Base-by-base conservation (phyloP, 768 basidiomycete species). In the Mycena polygramma region DNA sequence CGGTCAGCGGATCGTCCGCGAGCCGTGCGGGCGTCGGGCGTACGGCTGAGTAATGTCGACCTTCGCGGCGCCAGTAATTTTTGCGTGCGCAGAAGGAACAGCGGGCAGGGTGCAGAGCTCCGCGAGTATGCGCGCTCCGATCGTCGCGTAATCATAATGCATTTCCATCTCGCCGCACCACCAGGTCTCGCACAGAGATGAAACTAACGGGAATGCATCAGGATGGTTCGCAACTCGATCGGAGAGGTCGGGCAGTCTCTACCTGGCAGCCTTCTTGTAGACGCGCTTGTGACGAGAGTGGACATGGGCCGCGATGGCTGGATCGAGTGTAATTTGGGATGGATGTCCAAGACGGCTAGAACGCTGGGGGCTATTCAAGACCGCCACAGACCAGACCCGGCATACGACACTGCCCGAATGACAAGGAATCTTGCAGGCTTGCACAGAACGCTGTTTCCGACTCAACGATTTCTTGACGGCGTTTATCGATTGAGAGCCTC, bases 121-220 rank as follows among this genome's bases (percentile, higher is more conserved):
- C n/a, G 57, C 57, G 60, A 67, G 72, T 24, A 73, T 24, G 37
- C 45, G 39, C 37, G 68, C 55, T 39, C 65, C 57, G 52, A 70
- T 53, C 7, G 68, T 70, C 22, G 68, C 68, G 55, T n/a, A n/a
- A n/a, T n/a, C n/a, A n/a, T 66, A 55, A 52, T 73, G 72, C 63
- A 70, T 66, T 39, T 69, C 54, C 72, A 73, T 73, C 51, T 73
- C 72, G 63, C 71, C 71, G 68, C 62, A 73, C 72, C 68, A 73
- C 67, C 37, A 59, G 60, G 30, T 73, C 72, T 37, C 63, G 54
- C 35, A 37, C 60, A 43, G 68, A 73, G 68, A 73, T 60, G 57
- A 73, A 73, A 37, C 68, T 73, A 63, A 15, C 15, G 46, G 26
- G n/a, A 35, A 19, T 9, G 36, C 22, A 26, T 17, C 7, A n/a